Percentiles rank a stretch among this genome's conserved stretches.
These are phyloP conservation scores for Penicillium alfredii DNA, from an alignment of 495 filamentous ascomycete species.

Conservation along the genomic window DNA sequence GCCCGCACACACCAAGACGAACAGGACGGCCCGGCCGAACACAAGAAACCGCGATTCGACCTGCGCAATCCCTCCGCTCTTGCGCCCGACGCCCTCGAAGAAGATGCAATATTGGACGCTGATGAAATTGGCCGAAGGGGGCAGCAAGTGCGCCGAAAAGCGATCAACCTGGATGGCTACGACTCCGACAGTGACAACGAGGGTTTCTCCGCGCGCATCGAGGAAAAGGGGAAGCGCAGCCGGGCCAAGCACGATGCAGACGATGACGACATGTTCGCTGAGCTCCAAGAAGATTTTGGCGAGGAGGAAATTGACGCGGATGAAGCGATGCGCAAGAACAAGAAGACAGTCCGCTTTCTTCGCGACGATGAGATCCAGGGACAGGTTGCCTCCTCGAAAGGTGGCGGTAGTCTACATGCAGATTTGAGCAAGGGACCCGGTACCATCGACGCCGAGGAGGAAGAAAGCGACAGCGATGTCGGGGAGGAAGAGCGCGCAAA, in stretches of 20 bases:
- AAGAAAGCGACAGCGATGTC: constrained; percentile 60
- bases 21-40: constrained; percentile 41
- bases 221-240: constrained; percentile 49
- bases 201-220: constrained; percentile 67
- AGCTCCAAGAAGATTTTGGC: constrained; percentile 55
- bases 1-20: constrained; percentile 63
- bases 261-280: constrained; percentile 89
- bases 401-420: constrained; percentile 60
- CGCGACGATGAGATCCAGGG: constrained; percentile 75
- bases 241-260: constrained; percentile 42
- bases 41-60: constrained; percentile 92
- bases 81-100: constrained; percentile 69
- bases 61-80: constrained; percentile 88
- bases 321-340: constrained; percentile 52
- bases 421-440: constrained; percentile 47
- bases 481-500: constrained; percentile 68
- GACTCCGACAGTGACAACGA: constrained; percentile 93
- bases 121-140: constrained; percentile 87
- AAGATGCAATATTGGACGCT: constrained; percentile 76
- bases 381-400: constrained; percentile 67
- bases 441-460: constrained; percentile 38
- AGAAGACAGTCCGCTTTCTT: constrained; percentile 74
- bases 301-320: constrained; percentile 48
- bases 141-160: constrained; percentile 75
- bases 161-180: constrained; percentile 93